Base-by-base conservation (phyloP, 768 basidiomycete genomes). In the Tulasnella sp. region DNA sequence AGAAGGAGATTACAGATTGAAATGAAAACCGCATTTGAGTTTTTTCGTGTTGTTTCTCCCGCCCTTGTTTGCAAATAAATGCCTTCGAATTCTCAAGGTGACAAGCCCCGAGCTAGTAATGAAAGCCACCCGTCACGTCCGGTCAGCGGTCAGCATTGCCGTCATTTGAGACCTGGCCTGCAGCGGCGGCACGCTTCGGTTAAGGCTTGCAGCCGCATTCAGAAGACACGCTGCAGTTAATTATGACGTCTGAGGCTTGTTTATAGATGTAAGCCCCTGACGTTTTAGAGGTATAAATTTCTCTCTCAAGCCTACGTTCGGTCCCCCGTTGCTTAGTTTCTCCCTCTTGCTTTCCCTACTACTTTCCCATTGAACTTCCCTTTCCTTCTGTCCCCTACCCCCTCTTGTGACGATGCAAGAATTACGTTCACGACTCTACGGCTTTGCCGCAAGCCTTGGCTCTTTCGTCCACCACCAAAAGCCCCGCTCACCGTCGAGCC, bases 221-320 rank as follows among this genome's bases (percentile, higher is more conserved):
- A 20, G 16, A 12, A 64, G 31, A 64, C 60, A 14, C n/a, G 60
- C n/a, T 28, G n/a, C 60, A n/a, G 60, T 64, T 64, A n/a, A 64
- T 64, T 64, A 64, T 64, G 60, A 64, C 60, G 60, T 64, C 60
- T 64, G 31, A 64, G 60, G 12, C 31, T 64, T 31, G 24, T 64
- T 28, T 31, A 24, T 31, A 14, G 12, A 31, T 31, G 24, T 64
- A 64, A 64, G 24, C 14, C 31, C 60, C 48, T 18, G 48, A 50
- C 18, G 5, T 5, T 20, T 20, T 1, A 50, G 18, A 50, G 48
- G 16, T 22, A 50, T 50, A 50, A 20, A 50, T 20, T 20, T 20
- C 48, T 6, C 22, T 3, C 48, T 22, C 48, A 20, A 50, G 12
- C 11, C 1, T 50, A 20, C 48, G 12, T 18, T 50, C 5, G 2